Evolutionary conservation across 176 grass and related monocot species (phyloP), one percentile per base, ranked within the genome.

Genomic region (Lolium multiflorum): DNA sequence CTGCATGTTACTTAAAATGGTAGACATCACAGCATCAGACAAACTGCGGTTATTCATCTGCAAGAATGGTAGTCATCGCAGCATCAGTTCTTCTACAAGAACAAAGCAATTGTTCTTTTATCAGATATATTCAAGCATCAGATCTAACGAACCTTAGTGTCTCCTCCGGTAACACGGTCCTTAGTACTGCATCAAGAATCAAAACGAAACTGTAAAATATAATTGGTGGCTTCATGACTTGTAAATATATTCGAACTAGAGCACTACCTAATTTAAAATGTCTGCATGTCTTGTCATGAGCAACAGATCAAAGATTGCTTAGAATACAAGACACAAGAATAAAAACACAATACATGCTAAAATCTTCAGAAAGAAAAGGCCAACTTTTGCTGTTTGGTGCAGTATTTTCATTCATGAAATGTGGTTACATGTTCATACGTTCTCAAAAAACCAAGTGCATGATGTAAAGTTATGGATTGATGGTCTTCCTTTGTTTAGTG

Each of bases 41-140:
- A 43, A 43, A 43, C 41, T 43, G 41, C 41, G 21, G 44, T 21
- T 7, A 16, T 51, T 15, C 35, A 11, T 43, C 18, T 5, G 76
- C 76, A 58, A 28, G 52, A 76, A 76, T 78, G 35, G n/a, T 61
- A 44, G 39, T 24, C 77, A 46, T 24, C 15, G n/a, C 24, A 31
- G 60, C 43, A 81, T 31, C 59, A 66, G 6, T 59, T 22, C 54
- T 78, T 59, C 55, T 59, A 58, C 13, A 41, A 70, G 67, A 43
- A 70, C 37, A 70, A 70, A 70, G 67, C 39, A 47, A 47, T 63
- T 80, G 77, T 80, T 47, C 58, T 62, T 64, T 26, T 80, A 46
- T 18, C 41, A 48, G 41, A 74, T 47, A 76, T 76, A 80, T 80
- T 26, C n/a, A 80, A 39, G 39, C 39, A 63, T 79, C 57, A 63